Conservation (phyloP, 805 yeast genomes). For the Myxozyma mucilagina region DNA sequence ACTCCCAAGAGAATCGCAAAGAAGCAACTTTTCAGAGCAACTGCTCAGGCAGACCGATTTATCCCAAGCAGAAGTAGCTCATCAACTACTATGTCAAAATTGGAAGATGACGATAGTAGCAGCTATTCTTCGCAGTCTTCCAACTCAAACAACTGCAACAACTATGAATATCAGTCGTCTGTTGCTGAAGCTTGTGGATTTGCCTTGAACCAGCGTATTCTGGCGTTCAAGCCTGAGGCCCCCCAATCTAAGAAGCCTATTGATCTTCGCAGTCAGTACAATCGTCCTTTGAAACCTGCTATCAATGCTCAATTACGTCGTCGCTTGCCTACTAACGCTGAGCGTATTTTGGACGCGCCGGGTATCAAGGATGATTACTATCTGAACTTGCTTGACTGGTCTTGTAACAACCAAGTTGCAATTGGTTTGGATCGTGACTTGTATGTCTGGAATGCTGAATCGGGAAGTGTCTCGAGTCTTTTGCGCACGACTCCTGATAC, state of each 20-base stretch:
- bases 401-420: conserved; percentile 74
- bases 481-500: conserved; percentile 54
- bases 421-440: conserved; percentile 82
- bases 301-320: conserved; percentile 44
- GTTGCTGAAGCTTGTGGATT: conserved; percentile 96
- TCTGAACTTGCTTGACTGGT: conserved; percentile 85
- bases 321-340: conserved; percentile 83
- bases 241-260: conserved; percentile 55
- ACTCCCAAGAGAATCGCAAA: conserved; percentile 34
- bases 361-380: conserved; percentile 92
- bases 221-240: conserved; percentile 78
- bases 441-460: conserved; percentile 88
- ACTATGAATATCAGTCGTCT: conserved; percentile 38
- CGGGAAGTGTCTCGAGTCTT: conserved; percentile 72
- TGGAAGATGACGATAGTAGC: conserved; percentile 35
- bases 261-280: conserved; percentile 41
- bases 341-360: conserved; percentile 93
- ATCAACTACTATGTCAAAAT: conserved; percentile 49
- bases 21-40: conserved; percentile 34
- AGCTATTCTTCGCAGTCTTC: conserved; percentile 38
- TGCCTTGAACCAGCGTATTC: conserved; percentile 74
- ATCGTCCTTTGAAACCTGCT: conserved; percentile 40
- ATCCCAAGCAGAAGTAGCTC: conserved; percentile 59
- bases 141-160: not conserved
- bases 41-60: conserved; percentile 52